Evolutionary conservation across 768 basidiomycete species (phyloP).

Genomic region (Sutorius australiensis): DNA sequence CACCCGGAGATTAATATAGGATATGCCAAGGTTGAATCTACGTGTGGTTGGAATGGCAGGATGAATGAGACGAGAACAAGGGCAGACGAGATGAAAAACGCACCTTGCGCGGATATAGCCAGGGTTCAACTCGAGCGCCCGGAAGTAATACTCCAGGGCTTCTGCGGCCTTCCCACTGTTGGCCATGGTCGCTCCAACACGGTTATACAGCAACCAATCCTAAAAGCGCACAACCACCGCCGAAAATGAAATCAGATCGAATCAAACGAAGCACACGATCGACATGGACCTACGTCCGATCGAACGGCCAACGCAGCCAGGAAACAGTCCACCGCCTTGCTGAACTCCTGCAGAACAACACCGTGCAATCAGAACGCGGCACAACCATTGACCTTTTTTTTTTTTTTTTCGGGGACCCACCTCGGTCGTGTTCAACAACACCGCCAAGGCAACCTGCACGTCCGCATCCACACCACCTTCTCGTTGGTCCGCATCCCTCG

Average conservation of each 20-base stretch:
- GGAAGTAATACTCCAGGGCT: conserved; percentile 84
- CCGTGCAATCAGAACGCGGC: not conserved
- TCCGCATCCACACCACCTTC: conserved; percentile 80
- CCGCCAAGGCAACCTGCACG: conserved; percentile 90
- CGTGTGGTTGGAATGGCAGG: not conserved
- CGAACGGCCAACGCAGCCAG: conserved; percentile 79
- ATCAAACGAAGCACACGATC: not conserved
- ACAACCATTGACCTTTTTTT: not conserved
- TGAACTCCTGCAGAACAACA: conserved; percentile 64
- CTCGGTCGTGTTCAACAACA: conserved; percentile 89
- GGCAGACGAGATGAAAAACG: conserved; percentile 10
- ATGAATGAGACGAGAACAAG: not conserved
- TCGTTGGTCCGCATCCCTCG: conserved; percentile 43
- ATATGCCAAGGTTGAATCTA: conserved; percentile 93
- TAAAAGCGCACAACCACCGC: conserved; percentile 26
- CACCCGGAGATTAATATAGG: conserved; percentile 83
- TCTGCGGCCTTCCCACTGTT: conserved; percentile 78
- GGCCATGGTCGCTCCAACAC: conserved; percentile 91
- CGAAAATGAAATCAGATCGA: conserved; percentile 4
- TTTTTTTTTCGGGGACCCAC: conserved; percentile 40
- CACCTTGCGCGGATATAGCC: conserved; percentile 86
- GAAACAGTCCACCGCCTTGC: conserved; percentile 93
- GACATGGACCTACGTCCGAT: conserved; percentile 62
- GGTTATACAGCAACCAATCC: conserved; percentile 93
- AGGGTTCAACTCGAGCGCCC: conserved; percentile 83